Evolutionary conservation across 1,284 basidiomycete genomes (phyloP).

Genomic region (Xerocomus nothofagi): DNA sequence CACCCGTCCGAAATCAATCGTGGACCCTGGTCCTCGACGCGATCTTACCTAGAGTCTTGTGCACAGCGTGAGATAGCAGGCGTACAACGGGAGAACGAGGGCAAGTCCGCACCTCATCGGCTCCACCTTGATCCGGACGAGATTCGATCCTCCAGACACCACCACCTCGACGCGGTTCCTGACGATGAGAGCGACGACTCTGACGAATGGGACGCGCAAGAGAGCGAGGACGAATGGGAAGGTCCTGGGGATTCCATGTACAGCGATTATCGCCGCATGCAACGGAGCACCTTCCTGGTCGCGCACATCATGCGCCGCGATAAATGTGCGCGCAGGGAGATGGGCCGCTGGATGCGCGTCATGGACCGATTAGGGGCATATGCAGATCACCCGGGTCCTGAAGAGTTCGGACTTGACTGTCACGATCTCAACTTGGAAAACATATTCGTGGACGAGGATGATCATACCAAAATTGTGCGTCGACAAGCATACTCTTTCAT

Average conservation of each 20-base stretch:
- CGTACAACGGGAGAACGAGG: slow-evolving; percentile 72
- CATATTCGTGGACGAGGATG: slow-evolving; percentile 70
- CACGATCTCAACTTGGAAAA: slow-evolving; percentile 81
- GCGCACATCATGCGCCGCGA: slow-evolving; percentile 65
- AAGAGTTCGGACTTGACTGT: slow-evolving; percentile 64
- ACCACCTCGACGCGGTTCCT: slow-evolving; percentile 59
- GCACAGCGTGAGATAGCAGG: slow-evolving; percentile 63
- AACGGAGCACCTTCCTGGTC: slow-evolving; percentile 72
- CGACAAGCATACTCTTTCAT: not conserved
- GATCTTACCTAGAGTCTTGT: slow-evolving; percentile 63
- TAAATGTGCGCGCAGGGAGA: slow-evolving; percentile 61
- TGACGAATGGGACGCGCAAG: slow-evolving; percentile 72
- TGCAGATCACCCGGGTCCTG: slow-evolving; percentile 9
- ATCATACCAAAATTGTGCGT: slow-evolving; percentile 68
- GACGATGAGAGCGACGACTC: slow-evolving; percentile 69
- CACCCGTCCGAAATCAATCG: slow-evolving; percentile 71
- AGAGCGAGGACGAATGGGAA: slow-evolving; percentile 77
- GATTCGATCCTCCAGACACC: slow-evolving; percentile 65
- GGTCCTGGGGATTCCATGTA: slow-evolving; percentile 73
- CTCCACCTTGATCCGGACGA: slow-evolving; percentile 78
- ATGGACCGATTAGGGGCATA: slow-evolving; percentile 56
- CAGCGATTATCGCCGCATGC: slow-evolving; percentile 74
- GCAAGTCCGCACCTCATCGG: slow-evolving; percentile 67
- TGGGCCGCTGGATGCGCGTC: slow-evolving; percentile 62
- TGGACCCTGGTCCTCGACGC: slow-evolving; percentile 66